phyloP scores from a whole-genome alignment of 352 stramenopile genomes.

The Phytophthora idaei region DNA sequence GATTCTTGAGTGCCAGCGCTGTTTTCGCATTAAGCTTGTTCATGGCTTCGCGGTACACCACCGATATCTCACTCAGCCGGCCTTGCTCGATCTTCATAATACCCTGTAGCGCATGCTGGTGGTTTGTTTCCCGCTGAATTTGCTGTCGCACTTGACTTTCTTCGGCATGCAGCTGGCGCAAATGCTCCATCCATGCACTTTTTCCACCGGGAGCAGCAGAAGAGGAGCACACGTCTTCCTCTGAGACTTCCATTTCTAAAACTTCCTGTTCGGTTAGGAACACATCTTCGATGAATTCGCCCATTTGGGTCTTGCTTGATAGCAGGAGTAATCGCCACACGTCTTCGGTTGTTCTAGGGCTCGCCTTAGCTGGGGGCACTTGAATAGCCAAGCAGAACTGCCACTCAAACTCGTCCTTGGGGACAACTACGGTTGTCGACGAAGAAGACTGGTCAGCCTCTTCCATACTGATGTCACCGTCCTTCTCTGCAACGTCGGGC shows the following conservation, averaged over 20 bases:
- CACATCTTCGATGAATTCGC: slow-evolving; percentile 63
- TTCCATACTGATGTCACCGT: slow-evolving; percentile 28
- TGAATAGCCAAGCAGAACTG: slow-evolving; percentile 59
- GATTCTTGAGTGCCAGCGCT: slow-evolving; percentile 51
- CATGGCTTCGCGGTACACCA: slow-evolving; percentile 67
- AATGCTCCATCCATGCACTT: slow-evolving; percentile 55
- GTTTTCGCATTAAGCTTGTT: slow-evolving; percentile 54
- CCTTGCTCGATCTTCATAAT: slow-evolving; percentile 81
- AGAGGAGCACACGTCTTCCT: slow-evolving; percentile 65
- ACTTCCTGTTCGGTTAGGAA: slow-evolving; percentile 66
- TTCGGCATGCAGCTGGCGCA: slow-evolving; percentile 57
- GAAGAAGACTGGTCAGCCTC: slow-evolving; percentile 9
- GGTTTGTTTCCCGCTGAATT: slow-evolving; percentile 60
- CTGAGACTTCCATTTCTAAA: slow-evolving; percentile 62
- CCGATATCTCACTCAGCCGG: slow-evolving; percentile 56
- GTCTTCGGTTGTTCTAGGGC: slow-evolving; percentile 10
- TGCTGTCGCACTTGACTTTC: slow-evolving; percentile 59
- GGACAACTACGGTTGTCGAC: slow-evolving; percentile 20
- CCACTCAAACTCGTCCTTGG: slow-evolving; percentile 41
- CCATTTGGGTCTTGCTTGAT: slow-evolving; percentile 44
- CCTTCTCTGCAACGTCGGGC: slow-evolving; percentile 8
- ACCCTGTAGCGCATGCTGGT: slow-evolving; percentile 62
- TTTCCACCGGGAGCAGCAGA: slow-evolving; percentile 26
- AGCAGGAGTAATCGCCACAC: slow-evolving; percentile 70
- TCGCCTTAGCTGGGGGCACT: slow-evolving; percentile 12